A percentile compares a stretch with the other conserved stretches of the same genome.
phyloP scores from a whole-genome alignment of 441 rosid species.

The Populus tomentosa region DNA sequence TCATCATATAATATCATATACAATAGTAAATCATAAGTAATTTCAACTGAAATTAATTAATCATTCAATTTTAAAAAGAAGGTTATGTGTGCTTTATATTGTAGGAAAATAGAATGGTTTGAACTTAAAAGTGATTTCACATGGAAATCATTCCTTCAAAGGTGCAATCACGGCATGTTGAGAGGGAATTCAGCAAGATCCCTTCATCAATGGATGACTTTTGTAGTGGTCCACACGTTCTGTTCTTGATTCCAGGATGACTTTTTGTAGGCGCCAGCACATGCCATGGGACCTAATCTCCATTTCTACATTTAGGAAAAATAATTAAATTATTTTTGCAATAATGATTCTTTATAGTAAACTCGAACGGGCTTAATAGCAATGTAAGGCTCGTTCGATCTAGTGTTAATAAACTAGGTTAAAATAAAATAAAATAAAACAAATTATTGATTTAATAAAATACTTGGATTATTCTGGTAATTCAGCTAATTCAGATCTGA shows the following conservation, averaged over 20 bases:
- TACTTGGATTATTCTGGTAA: too few relatives aligned
- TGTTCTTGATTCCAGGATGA: not conserved
- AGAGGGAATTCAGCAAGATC: not conserved
- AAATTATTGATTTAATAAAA: too few relatives aligned
- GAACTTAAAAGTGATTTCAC: not conserved
- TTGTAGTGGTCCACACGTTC: slow-evolving; percentile 1
- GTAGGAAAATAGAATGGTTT: too few relatives aligned
- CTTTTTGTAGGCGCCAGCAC: not conserved
- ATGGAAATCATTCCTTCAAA: not conserved
- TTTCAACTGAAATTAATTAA: too few relatives aligned
- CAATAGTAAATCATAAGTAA: not conserved
- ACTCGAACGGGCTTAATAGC: too few relatives aligned
- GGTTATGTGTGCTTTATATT: not conserved
- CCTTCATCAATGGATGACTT: not conserved
- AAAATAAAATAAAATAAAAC: too few relatives aligned
- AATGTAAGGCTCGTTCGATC: too few relatives aligned
- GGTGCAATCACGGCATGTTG: not conserved
- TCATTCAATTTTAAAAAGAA: not conserved
- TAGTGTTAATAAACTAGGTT: too few relatives aligned
- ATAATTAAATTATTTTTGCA: not conserved
- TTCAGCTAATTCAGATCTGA: too few relatives aligned
- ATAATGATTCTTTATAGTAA: too few relatives aligned
- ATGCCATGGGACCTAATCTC: not conserved
- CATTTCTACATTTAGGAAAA: not conserved
- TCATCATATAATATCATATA: not conserved